A percentile compares a stretch with the other conserved stretches of the same genome.
Evolutionary conservation across 2,329 filamentous ascomycete species (phyloP).

Genomic region (Blumeriella jaapii): DNA sequence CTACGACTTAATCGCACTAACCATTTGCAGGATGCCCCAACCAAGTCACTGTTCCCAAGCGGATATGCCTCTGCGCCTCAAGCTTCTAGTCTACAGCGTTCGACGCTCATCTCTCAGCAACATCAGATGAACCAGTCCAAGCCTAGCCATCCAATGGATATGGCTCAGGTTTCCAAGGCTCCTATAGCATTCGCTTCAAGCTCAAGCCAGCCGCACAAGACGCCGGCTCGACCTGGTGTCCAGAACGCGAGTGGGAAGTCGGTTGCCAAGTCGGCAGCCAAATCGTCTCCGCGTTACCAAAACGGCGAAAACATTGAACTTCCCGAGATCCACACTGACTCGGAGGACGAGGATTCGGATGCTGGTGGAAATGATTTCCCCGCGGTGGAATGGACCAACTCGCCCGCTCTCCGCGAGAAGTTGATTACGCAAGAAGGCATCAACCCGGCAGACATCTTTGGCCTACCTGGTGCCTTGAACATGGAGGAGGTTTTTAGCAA

Average conservation of each 20-base stretch:
- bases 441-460: conserved; percentile 79
- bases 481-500: conserved; percentile 96
- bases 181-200: conserved; percentile 79
- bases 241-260: conserved; percentile 37
- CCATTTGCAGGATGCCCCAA: conserved; percentile 41
- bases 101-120: conserved; percentile 55
- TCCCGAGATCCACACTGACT: conserved; percentile 91
- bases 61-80: conserved; percentile 51
- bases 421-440: conserved; percentile 74
- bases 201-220: conserved; percentile 50
- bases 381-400: conserved; percentile 78
- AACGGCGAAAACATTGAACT: conserved; percentile 86
- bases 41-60: conserved; percentile 47
- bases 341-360: conserved; percentile 71
- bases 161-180: conserved; percentile 80
- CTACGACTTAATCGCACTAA: conserved; percentile 28
- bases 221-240: conserved; percentile 46
- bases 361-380: conserved; percentile 44
- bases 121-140: conserved; percentile 52
- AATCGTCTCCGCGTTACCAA: conserved; percentile 73
- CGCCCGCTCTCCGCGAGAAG: conserved; percentile 65
- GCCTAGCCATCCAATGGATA: conserved; percentile 61
- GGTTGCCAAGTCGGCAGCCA: conserved; percentile 42
- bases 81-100: conserved; percentile 34
- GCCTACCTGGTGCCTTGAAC: conserved; percentile 73